phyloP scores from a whole-genome alignment of 2,329 filamentous ascomycete species.

The Plectosphaerella cucumerina region DNA sequence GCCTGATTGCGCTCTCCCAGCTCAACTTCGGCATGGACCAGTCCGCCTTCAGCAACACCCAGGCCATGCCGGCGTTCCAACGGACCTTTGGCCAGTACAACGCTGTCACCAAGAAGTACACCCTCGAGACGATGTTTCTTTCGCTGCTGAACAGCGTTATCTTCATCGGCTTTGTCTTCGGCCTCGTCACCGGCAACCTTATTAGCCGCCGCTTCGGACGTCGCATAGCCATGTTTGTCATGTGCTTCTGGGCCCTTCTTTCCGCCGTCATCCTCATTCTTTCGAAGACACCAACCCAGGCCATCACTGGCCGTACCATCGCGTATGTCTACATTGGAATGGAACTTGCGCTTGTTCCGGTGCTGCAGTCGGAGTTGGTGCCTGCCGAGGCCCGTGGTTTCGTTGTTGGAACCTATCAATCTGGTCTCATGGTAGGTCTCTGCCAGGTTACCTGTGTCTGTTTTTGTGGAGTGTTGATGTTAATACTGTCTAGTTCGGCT shows the following conservation, averaged over 20 bases:
- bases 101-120: conserved; percentile 14
- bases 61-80: conserved; percentile 30
- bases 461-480: not conserved
- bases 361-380: conserved; percentile 28
- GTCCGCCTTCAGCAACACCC: conserved; percentile 27
- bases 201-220: conserved; percentile 25
- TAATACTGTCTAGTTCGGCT: not conserved
- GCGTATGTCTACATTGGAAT: conserved; percentile 34
- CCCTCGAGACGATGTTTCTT: conserved; percentile 22
- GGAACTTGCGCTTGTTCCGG: conserved; percentile 31
- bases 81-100: conserved; percentile 25
- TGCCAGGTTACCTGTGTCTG: too few species aligned
- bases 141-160: conserved; percentile 29
- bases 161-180: conserved; percentile 25
- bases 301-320: conserved; percentile 27
- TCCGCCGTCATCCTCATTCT: conserved; percentile 26
- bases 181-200: conserved; percentile 21
- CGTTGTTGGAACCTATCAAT: conserved; percentile 28
- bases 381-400: conserved; percentile 24
- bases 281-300: conserved; percentile 20
- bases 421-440: conserved; percentile 21
- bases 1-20: conserved; percentile 26
- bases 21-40: conserved; percentile 37
- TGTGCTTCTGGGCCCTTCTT: conserved; percentile 29
- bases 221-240: conserved; percentile 26